Evolutionary conservation across 225 moss, liverwort and hornwort species (phyloP), one percentile per base, ranked within the genome.

Genomic region (Polytrichum formosum): DNA sequence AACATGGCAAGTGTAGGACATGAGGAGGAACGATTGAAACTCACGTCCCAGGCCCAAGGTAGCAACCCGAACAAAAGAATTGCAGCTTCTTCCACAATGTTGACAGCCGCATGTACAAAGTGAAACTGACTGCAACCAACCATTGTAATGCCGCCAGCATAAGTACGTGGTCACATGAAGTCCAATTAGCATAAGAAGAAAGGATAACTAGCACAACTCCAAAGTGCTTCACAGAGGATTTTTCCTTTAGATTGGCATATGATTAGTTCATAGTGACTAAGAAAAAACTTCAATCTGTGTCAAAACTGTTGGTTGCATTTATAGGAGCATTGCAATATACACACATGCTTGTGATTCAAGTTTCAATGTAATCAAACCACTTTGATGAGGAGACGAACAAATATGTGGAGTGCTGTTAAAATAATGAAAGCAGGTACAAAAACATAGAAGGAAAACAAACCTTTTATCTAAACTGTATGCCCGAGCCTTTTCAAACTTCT

Each of bases 391-490:
- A 13, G 46, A 16, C 13, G 4, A 46, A 46, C 46, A 46, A 13
- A 46, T 16, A 46, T 46, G 16, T 46, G 46, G 16, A 3, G 10
- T 46, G 16, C 13, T 46, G 4, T 46, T 46, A 46, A 46, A 46
- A 46, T 46, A 46, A 46, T 13, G 16, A 46, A 16, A 13, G 46
- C 46, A 46, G 46, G 46, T 13, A 46, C 46, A 13, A 31, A 6
- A 65, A 33, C 30, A 18, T 31, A 66, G 18, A 20, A 30, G 66
- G n/a, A 13, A 31, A 31, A 17, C 55, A 37, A 53, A 90, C 89
- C 90, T 91, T 80, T 98, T 94, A 74, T 98, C 94, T 74, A 94
- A 81, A 75, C 98, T 94, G 67, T 98, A 93, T 17, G 91, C 90
- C 54, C 87, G 92, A 53, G 98, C 98, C 85, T 94, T 94, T 54